Conservation (phyloP, 345 rosid genomes). For the Rubroshorea leprosula region DNA sequence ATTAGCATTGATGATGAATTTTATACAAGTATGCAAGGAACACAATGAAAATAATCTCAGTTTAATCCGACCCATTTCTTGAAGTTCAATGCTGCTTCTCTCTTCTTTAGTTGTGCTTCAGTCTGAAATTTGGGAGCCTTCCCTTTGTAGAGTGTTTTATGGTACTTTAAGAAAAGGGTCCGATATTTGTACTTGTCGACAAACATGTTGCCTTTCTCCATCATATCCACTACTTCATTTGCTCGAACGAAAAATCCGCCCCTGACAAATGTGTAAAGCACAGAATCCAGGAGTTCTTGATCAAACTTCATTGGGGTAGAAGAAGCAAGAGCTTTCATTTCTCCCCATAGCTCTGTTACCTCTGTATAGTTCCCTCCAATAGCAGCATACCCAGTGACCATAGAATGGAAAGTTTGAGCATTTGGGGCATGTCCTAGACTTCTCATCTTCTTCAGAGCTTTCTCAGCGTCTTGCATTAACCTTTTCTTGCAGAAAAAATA, state of each 20-base stretch:
- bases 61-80: slow-evolving; percentile 79
- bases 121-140: slow-evolving; percentile 84
- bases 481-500: slow-evolving; percentile 88
- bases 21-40: too few relatives aligned
- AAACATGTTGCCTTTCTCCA: slow-evolving; percentile 83
- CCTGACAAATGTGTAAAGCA: slow-evolving; percentile 80
- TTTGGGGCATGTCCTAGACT: slow-evolving; percentile 78
- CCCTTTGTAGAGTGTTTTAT: slow-evolving; percentile 80
- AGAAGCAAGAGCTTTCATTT: slow-evolving; percentile 75
- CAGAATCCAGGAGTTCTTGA: slow-evolving; percentile 86
- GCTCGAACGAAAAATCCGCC: slow-evolving; percentile 83
- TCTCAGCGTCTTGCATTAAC: slow-evolving; percentile 92
- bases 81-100: slow-evolving; percentile 64
- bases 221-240: slow-evolving; percentile 72
- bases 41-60: slow-evolving; percentile 27
- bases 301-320: slow-evolving; percentile 71
- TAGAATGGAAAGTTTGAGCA: slow-evolving; percentile 91
- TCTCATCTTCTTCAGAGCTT: slow-evolving; percentile 79
- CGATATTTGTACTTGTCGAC: slow-evolving; percentile 85
- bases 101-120: slow-evolving; percentile 69
- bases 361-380: slow-evolving; percentile 77
- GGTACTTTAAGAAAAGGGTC: slow-evolving; percentile 82
- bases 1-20: too few relatives aligned
- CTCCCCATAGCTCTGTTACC: slow-evolving; percentile 95
- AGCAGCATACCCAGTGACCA: slow-evolving; percentile 91